These are phyloP conservation scores for Ceratobasidium sp. DNA, from an alignment of 1,284 basidiomycete species.

Conservation along the genomic window DNA sequence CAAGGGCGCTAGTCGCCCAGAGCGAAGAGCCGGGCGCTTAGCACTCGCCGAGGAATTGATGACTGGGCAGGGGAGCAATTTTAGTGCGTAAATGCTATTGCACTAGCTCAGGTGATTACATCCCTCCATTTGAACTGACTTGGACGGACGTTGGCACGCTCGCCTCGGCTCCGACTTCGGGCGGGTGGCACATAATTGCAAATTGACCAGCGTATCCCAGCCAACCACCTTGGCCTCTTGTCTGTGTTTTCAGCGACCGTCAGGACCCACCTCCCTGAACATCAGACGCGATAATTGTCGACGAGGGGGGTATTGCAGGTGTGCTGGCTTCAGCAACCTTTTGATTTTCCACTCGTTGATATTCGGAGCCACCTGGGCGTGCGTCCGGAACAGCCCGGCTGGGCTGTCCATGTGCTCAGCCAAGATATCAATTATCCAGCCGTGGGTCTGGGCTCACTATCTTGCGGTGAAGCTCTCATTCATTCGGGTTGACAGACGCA, in stretches of 20 bases:
- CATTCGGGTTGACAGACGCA: background rate
- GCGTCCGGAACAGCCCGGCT: background rate
- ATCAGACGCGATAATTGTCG: background rate
- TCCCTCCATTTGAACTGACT: no score
- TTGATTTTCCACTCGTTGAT: background rate
- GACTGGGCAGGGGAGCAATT: no score
- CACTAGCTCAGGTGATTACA: no score
- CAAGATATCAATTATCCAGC: background rate
- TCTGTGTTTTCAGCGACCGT: constrained; percentile 18
- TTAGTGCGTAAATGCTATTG: no score
- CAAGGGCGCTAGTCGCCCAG: no score
- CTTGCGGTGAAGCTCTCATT: constrained; percentile 15
- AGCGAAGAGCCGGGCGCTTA: no score
- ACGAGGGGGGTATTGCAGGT: background rate
- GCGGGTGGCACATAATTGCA: no score
- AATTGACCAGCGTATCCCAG: no score
- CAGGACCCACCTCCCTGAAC: background rate
- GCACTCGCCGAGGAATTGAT: no score
- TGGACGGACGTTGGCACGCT: no score
- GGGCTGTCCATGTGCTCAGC: background rate
- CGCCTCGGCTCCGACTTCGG: no score
- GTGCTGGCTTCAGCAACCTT: background rate
- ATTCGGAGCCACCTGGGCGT: constrained; percentile 3
- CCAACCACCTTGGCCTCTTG: no score
- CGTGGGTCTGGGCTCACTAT: background rate